A percentile compares a stretch with the other conserved stretches of the same genome.
These are phyloP conservation scores for Thymus mandschuricus DNA, from an alignment of 257 asterid genomes.

Conservation along the genomic window DNA sequence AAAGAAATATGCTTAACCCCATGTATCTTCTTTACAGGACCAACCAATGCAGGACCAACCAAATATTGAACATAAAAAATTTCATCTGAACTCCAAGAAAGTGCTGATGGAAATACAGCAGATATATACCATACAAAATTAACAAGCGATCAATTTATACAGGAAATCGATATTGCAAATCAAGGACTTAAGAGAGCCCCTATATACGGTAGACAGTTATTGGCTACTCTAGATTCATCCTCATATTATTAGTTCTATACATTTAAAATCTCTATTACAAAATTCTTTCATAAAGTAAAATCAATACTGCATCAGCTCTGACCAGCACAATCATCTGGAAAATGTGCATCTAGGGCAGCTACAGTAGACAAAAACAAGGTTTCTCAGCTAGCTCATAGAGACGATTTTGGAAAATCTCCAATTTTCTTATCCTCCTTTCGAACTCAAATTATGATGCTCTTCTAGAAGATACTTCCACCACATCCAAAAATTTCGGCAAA, in stretches of 20 bases:
- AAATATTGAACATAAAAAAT: background rate
- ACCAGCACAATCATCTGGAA: constrained; percentile 30
- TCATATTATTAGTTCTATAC: constrained; percentile 11
- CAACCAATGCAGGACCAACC: background rate
- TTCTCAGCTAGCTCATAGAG: constrained; percentile 19
- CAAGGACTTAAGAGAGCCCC: constrained; percentile 21
- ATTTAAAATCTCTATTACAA: constrained; percentile 23
- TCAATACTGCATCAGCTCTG: constrained; percentile 18
- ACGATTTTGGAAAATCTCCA: constrained; percentile 18
- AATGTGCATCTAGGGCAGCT: constrained; percentile 22
- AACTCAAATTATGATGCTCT: constrained; percentile 24
- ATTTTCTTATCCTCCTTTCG: constrained; percentile 10
- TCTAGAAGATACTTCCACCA: constrained; percentile 27
- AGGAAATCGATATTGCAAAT: constrained; percentile 7
- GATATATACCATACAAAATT: constrained; percentile 17
- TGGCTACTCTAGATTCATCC: constrained; percentile 22
- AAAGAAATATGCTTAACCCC: no score
- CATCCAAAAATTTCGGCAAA: constrained; percentile 25
- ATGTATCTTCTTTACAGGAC: background rate
- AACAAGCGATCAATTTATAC: constrained; percentile 14
- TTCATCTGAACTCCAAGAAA: constrained; percentile 6
- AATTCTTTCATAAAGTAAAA: background rate
- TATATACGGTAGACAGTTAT: constrained; percentile 21
- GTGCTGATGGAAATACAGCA: constrained; percentile 5
- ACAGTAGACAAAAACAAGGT: constrained; percentile 21